Conservation (phyloP, 805 yeast species). For the Suhomyces prunicola region DNA sequence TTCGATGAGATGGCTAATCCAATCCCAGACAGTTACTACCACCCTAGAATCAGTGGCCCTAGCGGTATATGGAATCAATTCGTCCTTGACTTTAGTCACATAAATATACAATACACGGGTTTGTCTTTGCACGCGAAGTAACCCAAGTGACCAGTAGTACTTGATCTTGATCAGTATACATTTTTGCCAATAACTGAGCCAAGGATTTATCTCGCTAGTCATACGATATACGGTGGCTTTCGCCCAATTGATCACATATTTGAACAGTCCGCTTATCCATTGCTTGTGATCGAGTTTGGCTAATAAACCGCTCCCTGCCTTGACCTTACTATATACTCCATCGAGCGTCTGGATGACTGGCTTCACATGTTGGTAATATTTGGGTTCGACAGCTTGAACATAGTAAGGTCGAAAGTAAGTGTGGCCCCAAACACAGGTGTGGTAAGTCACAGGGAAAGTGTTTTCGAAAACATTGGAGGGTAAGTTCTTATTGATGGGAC, state of each 20-base stretch:
- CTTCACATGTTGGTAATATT: background rate
- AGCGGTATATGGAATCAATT: background rate
- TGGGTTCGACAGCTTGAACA: background rate
- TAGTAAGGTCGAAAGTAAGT: slow-evolving; percentile 5
- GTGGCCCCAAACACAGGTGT: slow-evolving; percentile 8
- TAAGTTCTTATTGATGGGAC: slow-evolving; percentile 3
- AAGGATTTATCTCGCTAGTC: background rate
- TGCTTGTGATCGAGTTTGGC: background rate
- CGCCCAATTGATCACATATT: background rate
- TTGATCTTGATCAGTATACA: background rate
- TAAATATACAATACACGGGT: background rate
- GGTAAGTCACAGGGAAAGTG: slow-evolving; percentile 3
- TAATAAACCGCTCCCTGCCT: background rate
- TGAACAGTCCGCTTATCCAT: background rate
- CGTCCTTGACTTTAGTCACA: background rate
- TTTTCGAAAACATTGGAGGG: background rate
- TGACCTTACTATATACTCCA: background rate
- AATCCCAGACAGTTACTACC: background rate
- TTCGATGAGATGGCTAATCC: background rate
- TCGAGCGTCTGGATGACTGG: background rate
- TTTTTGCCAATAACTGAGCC: background rate
- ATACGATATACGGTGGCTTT: background rate
- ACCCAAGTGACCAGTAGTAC: background rate
- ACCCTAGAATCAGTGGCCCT: no score
- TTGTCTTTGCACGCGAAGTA: background rate